Conservation (phyloP, 352 stramenopile species). For the Hyaloperonospora brassicae region DNA sequence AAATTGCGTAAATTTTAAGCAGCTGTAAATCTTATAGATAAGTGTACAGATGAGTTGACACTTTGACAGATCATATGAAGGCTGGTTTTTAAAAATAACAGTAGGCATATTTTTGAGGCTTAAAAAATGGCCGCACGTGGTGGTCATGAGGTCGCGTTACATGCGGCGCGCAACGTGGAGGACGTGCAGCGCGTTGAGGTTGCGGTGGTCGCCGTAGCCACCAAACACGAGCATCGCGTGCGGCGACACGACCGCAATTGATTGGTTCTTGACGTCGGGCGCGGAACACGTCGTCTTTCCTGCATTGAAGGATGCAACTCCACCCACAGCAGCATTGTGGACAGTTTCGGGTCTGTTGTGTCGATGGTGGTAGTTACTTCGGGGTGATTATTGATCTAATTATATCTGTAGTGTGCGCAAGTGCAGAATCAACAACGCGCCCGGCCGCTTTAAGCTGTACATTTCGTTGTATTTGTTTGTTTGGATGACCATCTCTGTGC, state of each 20-base stretch:
- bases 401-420: too few relatives aligned
- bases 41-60: too few relatives aligned
- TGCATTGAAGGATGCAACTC: slow-evolving; percentile 20
- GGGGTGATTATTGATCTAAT: too few relatives aligned
- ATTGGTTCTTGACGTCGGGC: slow-evolving; percentile 85
- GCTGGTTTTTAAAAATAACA: too few relatives aligned
- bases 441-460: too few relatives aligned
- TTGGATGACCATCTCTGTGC: too few relatives aligned
- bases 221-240: slow-evolving; percentile 83
- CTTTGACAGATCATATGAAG: too few relatives aligned
- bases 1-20: too few relatives aligned
- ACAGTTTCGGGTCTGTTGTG: not conserved
- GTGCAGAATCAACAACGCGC: too few relatives aligned
- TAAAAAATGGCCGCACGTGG: slow-evolving; percentile 25
- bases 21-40: too few relatives aligned
- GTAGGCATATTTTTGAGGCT: too few relatives aligned
- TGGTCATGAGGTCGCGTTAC: slow-evolving; percentile 44
- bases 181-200: slow-evolving; percentile 90
- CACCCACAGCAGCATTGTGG: slow-evolving; percentile 66
- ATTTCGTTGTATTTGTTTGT: too few relatives aligned
- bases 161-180: slow-evolving; percentile 78
- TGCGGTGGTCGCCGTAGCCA: slow-evolving; percentile 91
- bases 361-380: not conserved
- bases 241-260: slow-evolving; percentile 46
- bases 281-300: slow-evolving; percentile 20